These are phyloP conservation scores for Jacaranda copaia DNA, from an alignment of 257 asterid genomes.

Conservation along the genomic window DNA sequence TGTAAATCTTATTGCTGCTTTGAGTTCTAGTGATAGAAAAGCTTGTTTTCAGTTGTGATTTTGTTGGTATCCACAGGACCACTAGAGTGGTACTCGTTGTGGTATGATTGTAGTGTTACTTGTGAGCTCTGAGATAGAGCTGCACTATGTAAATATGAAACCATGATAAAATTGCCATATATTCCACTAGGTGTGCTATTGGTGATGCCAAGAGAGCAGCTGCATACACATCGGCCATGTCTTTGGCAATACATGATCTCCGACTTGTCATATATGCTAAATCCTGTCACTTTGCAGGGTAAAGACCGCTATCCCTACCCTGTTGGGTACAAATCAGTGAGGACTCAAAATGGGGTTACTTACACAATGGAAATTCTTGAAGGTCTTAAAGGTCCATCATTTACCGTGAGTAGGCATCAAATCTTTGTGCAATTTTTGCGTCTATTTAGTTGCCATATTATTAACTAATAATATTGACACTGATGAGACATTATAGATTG, in stretches of 20 bases:
- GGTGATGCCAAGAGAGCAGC: constrained; percentile 25
- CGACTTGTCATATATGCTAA: constrained; percentile 29
- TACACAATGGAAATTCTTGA: constrained; percentile 84
- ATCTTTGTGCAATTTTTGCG: constrained; percentile 4
- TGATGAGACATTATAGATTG: constrained; percentile 57
- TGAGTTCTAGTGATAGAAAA: constrained; percentile 19
- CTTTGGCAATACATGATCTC: constrained; percentile 12
- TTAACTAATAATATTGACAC: constrained; percentile 32
- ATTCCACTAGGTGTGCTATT: constrained; percentile 9
- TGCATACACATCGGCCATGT: constrained; percentile 25
- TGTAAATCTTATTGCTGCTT: background rate
- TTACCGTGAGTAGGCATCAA: constrained; percentile 60
- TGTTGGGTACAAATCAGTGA: constrained; percentile 77
- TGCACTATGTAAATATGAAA: constrained; percentile 11
- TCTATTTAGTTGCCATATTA: background rate
- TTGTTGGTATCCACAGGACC: background rate
- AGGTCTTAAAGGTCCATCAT: constrained; percentile 91
- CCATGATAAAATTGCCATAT: constrained; percentile 18
- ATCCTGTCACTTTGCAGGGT: constrained; percentile 62
- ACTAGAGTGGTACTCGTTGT: background rate
- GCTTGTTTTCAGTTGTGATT: background rate
- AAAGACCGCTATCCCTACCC: constrained; percentile 97
- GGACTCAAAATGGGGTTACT: constrained; percentile 74
- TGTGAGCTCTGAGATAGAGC: constrained; percentile 26
- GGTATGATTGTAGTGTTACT: constrained; percentile 19